Evolutionary conservation across 129 eudicot species (phyloP).

Genomic region (Solidago caesia): DNA sequence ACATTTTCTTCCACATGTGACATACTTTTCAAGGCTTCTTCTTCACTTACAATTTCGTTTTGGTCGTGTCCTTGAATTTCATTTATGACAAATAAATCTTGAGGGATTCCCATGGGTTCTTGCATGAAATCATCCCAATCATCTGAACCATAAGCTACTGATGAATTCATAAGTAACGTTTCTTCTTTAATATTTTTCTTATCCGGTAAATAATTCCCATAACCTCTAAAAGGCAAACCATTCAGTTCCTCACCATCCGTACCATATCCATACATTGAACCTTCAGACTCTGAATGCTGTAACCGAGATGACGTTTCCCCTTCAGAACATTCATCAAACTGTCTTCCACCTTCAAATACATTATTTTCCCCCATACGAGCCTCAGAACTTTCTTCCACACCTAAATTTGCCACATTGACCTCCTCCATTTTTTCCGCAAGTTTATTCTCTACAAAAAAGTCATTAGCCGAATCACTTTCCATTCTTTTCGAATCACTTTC

Average conservation of each 20-base stretch:
- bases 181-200: conserved; percentile 31
- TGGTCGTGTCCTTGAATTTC: conserved; percentile 36
- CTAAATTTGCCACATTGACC: conserved; percentile 3
- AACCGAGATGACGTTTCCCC: conserved; percentile 55
- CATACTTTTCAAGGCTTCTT: conserved; percentile 14
- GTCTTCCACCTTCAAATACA: conserved; percentile 31
- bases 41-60: conserved; percentile 32
- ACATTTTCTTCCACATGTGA: conserved; percentile 32
- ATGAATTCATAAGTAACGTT: conserved; percentile 55
- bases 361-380: conserved; percentile 19
- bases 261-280: conserved; percentile 72
- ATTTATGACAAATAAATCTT: conserved; percentile 35
- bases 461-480: conserved; percentile 14
- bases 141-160: conserved; percentile 76
- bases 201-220: conserved; percentile 20
- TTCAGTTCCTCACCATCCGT: conserved; percentile 53
- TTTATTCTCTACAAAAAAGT: neutral
- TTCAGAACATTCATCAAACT: conserved; percentile 40
- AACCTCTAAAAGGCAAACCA: conserved; percentile 26
- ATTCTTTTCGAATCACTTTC: conserved; percentile 7
- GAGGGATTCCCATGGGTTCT: conserved; percentile 45
- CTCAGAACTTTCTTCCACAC: conserved; percentile 27
- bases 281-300: conserved; percentile 86
- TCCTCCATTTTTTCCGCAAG: conserved; percentile 19
- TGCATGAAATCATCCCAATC: conserved; percentile 84